Conservation (phyloP, 2,329 filamentous ascomycete species). For the Karstenula rhodostoma region DNA sequence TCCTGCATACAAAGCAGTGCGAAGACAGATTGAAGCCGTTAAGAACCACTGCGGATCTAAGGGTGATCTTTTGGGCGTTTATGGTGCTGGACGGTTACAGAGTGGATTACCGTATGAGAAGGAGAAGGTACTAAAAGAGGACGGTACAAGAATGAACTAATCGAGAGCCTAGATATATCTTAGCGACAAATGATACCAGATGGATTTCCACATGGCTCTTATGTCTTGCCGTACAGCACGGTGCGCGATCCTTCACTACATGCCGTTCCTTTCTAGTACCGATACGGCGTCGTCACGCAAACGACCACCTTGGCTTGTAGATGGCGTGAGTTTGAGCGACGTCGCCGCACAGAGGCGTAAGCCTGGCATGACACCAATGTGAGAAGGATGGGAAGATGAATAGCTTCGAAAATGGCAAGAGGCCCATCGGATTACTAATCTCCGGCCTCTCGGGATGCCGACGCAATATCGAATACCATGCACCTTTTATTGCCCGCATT, state of each 20-base stretch:
- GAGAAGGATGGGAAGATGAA: background rate
- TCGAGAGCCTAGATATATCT: background rate
- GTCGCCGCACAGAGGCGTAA: background rate
- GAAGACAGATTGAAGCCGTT: conserved; percentile 7
- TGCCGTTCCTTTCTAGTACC: background rate
- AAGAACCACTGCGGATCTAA: conserved; percentile 4
- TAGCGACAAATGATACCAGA: background rate
- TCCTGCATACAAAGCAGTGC: conserved; percentile 10
- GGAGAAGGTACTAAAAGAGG: conserved; percentile 5
- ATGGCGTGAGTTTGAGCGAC: background rate
- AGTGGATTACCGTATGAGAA: conserved; percentile 13
- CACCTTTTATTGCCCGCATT: background rate
- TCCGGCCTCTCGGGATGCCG: background rate
- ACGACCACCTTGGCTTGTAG: background rate
- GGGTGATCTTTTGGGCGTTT: conserved; percentile 8
- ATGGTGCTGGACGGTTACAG: conserved; percentile 7
- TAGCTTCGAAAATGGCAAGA: background rate
- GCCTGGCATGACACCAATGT: background rate
- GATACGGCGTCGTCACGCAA: background rate
- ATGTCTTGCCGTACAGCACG: background rate
- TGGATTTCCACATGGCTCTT: background rate
- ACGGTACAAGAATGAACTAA: conserved; percentile 10
- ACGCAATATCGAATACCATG: background rate
- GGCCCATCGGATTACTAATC: background rate
- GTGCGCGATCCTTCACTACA: background rate